phyloP scores from a whole-genome alignment of 2,329 filamentous ascomycete genomes.

The Curvularia lunata region DNA sequence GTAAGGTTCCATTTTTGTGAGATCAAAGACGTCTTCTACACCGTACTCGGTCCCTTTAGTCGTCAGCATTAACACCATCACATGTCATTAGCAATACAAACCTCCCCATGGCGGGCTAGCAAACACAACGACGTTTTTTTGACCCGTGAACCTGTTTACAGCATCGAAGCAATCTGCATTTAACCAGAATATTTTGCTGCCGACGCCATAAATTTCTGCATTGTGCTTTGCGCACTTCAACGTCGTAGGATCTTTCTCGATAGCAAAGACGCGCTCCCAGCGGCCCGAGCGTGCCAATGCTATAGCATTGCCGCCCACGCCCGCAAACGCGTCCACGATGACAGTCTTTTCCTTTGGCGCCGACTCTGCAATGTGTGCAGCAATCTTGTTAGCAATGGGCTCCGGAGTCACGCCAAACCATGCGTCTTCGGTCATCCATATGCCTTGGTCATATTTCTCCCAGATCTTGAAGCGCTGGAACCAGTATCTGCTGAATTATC shows the following conservation, averaged over 20 bases:
- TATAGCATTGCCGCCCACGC: constrained; percentile 91
- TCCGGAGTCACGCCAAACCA: constrained; percentile 99
- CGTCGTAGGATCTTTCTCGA: constrained; percentile 81
- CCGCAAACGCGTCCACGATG: constrained; percentile 87
- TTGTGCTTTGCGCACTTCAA: constrained; percentile 93
- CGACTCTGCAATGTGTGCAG: constrained; percentile 69
- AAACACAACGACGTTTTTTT: constrained; percentile 66
- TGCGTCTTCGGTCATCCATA: constrained; percentile 89
- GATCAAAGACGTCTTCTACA: constrained; percentile 75
- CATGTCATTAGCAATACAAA: constrained; percentile 43
- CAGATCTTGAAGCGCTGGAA: constrained; percentile 88
- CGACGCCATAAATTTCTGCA: constrained; percentile 81
- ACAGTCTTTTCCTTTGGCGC: constrained; percentile 64
- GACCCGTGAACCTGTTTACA: constrained; percentile 61
- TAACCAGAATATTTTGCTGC: constrained; percentile 81
- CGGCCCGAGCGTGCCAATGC: constrained; percentile 83
- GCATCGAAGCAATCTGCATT: constrained; percentile 85
- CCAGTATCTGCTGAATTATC: constrained; percentile 75
- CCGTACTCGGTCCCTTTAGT: constrained; percentile 66
- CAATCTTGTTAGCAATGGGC: constrained; percentile 72
- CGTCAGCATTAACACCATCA: constrained; percentile 12
- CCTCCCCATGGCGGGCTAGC: constrained; percentile 78
- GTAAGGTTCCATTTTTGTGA: constrained; percentile 89
- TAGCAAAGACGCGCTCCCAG: constrained; percentile 84
- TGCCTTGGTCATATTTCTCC: constrained; percentile 81